Evolutionary conservation across 352 stramenopile genomes (phyloP).

Genomic region (Aphanomyces euteiches): DNA sequence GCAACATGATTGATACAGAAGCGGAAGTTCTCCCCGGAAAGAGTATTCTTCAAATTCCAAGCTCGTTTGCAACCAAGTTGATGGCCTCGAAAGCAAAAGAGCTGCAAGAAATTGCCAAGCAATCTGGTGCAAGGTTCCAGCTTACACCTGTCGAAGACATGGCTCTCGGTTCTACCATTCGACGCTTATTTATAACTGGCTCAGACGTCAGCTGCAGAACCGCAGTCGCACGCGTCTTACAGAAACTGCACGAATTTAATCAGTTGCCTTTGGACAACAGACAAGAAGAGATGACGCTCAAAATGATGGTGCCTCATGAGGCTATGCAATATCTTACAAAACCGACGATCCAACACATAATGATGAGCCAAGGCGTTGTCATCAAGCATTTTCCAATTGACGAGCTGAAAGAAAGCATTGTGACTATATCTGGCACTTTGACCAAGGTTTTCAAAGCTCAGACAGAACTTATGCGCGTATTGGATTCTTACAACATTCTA

Average conservation of each 20-base stretch:
- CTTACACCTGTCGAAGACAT: slow-evolving; percentile 18
- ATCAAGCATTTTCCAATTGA: slow-evolving; percentile 15
- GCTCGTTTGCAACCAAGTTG: slow-evolving; percentile 3
- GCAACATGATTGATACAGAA: background rate
- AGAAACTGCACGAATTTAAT: background rate
- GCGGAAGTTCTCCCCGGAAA: background rate
- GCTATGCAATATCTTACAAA: background rate
- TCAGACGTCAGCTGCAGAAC: background rate
- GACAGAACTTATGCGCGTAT: background rate
- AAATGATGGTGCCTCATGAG: slow-evolving; percentile 35
- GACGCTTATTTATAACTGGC: background rate
- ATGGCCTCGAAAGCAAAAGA: background rate
- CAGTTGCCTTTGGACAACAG: slow-evolving; percentile 9
- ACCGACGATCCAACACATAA: slow-evolving; percentile 2
- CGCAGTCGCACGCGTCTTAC: background rate
- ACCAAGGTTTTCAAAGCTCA: background rate
- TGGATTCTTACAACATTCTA: background rate
- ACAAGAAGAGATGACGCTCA: slow-evolving; percentile 36
- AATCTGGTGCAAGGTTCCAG: slow-evolving; percentile 2
- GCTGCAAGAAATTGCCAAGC: slow-evolving; percentile 3
- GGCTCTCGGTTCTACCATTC: slow-evolving; percentile 14
- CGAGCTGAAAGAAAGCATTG: background rate
- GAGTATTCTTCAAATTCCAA: slow-evolving; percentile 6
- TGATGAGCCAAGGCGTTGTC: background rate
- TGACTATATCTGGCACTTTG: slow-evolving; percentile 5